Evolutionary conservation across 805 yeast genomes (phyloP).

Genomic region (Brettanomyces nanus): DNA sequence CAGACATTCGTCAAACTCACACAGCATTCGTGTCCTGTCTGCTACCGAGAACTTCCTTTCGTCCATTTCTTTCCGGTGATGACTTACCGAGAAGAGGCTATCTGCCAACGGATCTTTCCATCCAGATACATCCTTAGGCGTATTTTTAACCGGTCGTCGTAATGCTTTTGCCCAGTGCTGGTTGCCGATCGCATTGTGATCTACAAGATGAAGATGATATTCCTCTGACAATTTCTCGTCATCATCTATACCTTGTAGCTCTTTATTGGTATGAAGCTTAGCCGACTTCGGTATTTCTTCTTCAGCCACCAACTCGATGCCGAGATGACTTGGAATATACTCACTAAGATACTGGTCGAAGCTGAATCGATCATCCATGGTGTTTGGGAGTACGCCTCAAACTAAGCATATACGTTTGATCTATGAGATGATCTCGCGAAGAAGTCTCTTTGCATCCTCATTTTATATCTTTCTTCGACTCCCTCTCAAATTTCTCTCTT

Average conservation of each 20-base stretch:
- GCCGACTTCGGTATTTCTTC: not conserved
- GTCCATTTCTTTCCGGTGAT: conserved; percentile 32
- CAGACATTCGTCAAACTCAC: conserved; percentile 49
- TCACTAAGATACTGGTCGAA: not conserved
- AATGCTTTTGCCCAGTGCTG: not conserved
- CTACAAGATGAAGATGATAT: no score
- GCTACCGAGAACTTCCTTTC: conserved; percentile 51
- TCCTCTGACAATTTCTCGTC: no score
- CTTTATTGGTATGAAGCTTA: not conserved
- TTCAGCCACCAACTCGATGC: not conserved
- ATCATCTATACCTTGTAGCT: not conserved
- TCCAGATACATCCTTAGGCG: not conserved
- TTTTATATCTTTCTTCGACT: no score
- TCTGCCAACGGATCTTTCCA: conserved; percentile 1
- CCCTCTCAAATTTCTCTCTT: no score
- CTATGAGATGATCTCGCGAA: no score
- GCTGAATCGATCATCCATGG: conserved; percentile 2
- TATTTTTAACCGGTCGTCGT: not conserved
- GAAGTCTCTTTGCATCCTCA: no score
- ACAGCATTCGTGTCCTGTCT: conserved; percentile 44
- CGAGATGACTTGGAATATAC: not conserved
- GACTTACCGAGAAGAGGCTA: not conserved
- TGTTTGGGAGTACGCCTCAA: no score
- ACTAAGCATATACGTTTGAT: no score
- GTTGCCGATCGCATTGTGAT: no score